Evolutionary conservation across 2,329 filamentous ascomycete species (phyloP), one percentile per base, ranked within the genome.

Genomic region (Amesomyces nigricolor): DNA sequence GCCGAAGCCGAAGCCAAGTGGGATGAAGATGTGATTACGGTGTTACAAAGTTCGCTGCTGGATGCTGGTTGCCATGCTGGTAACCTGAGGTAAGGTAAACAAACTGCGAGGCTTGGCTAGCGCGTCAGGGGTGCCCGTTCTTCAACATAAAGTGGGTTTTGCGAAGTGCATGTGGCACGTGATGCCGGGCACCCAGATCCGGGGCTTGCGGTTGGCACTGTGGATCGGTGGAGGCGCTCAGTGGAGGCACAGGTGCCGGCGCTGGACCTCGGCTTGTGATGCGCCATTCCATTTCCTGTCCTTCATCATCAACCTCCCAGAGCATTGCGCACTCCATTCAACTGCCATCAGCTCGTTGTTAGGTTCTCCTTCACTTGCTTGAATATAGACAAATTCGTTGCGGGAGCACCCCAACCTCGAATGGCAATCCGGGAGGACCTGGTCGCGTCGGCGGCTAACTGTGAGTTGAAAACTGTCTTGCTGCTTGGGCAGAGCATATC

Each of bases 381-480:
- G 5, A 26, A 6, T 26, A 5, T 6, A 26, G 22, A 26, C 22
- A 43, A 22, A 7, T 3, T 3, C 10, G n/a, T 26, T 4, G 2
- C 17, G 45, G 29, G 7, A 43, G 38, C 49, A 48, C 32, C 32
- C 32, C 32, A 35, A 56, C 57, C 61, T 55, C 71, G 61, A 72
- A 92, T 85, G 78, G 86, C 91, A 77, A 90, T 96, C 77, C 90
- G 94, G 70, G 92, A 97, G 83, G 92, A 97, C 71, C 78, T 96
- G 62, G 83, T 96, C 66, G 79, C 84, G 64, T 95, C 91, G 68
- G 91, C 89, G 59, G 55, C 62, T 43, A 60, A 65, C 46, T 68
- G 61, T 64, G 44, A 47, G 63, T 66, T 57, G 32, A 35, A 4
- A 5, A 5, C 22, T 26, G 6, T 26, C 22, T 26, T 26, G 22